A percentile compares a stretch with the other conserved stretches of the same genome.
phyloP scores from a whole-genome alignment of 2,329 filamentous ascomycete species.

The Leptographium galeiforme region DNA sequence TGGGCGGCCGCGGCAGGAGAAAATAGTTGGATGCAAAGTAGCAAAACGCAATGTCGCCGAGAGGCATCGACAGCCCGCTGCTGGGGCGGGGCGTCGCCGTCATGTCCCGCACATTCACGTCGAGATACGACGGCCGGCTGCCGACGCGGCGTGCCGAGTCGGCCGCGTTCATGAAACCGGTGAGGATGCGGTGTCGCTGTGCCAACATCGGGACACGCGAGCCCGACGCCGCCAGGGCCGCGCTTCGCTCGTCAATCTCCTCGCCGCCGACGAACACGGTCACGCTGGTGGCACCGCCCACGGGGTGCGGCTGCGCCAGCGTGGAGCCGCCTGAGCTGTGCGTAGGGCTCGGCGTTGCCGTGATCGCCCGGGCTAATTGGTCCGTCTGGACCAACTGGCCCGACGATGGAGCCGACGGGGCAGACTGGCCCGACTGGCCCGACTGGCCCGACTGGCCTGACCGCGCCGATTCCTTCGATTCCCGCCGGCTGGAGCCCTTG shows the following conservation, averaged over 20 bases:
- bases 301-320: too few species aligned
- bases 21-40: conserved; percentile 50
- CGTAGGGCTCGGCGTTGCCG: too few species aligned
- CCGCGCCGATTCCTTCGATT: neutral
- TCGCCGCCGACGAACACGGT: neutral
- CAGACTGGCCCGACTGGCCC: neutral
- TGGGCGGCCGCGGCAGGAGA: conserved; percentile 34
- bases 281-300: too few species aligned
- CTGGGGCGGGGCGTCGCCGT: neutral
- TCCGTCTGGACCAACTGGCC: too few species aligned
- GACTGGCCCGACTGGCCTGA: neutral
- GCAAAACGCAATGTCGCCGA: conserved; percentile 42
- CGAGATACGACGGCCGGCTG: neutral
- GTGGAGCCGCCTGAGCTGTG: too few species aligned
- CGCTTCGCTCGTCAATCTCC: neutral
- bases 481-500: neutral
- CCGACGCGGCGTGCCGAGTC: too few species aligned
- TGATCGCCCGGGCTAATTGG: too few species aligned
- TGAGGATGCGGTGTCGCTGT: neutral
- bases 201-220: neutral
- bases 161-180: neutral
- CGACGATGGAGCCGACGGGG: too few species aligned
- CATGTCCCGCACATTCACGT: neutral
- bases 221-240: neutral
- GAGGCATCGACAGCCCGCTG: conserved; percentile 27